Conservation (phyloP, 2,329 filamentous ascomycete genomes). For the Pseudogymnoascus sp. region DNA sequence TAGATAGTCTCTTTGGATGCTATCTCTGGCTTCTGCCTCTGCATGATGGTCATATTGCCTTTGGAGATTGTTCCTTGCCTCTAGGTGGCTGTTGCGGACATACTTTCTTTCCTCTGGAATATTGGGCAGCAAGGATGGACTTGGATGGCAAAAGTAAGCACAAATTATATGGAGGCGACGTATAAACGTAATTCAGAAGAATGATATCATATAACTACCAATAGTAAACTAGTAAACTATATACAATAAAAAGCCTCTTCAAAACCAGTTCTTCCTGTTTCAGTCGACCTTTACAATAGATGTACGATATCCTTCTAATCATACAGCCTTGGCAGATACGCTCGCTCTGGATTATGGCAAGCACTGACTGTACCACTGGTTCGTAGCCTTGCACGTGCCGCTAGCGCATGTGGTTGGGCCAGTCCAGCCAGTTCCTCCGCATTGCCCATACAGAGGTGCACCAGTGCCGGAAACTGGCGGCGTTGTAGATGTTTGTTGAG, state of each 20-base stretch:
- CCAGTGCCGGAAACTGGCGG: not conserved
- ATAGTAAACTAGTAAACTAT: slow-evolving; percentile 1
- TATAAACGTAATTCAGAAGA: not conserved
- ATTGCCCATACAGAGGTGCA: slow-evolving; percentile 16
- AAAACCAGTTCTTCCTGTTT: not conserved
- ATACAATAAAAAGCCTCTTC: not conserved
- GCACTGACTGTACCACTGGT: slow-evolving; percentile 17
- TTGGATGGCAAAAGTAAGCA: not conserved
- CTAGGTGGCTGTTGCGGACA: not conserved
- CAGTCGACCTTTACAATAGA: too few relatives aligned
- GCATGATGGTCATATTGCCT: not conserved
- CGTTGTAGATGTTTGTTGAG: not conserved
- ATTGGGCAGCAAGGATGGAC: not conserved
- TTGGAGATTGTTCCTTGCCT: not conserved
- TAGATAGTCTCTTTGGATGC: not conserved
- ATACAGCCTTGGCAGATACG: not conserved
- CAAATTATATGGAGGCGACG: not conserved
- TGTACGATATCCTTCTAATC: not conserved
- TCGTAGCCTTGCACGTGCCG: slow-evolving; percentile 16
- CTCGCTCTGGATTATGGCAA: not conserved
- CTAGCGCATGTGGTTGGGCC: slow-evolving; percentile 15
- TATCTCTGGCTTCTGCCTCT: not conserved
- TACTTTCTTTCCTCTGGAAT: not conserved
- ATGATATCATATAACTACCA: not conserved
- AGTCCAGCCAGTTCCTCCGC: slow-evolving; percentile 17